Conservation (phyloP, 805 yeast species). For the Metschnikowia rubicola region DNA sequence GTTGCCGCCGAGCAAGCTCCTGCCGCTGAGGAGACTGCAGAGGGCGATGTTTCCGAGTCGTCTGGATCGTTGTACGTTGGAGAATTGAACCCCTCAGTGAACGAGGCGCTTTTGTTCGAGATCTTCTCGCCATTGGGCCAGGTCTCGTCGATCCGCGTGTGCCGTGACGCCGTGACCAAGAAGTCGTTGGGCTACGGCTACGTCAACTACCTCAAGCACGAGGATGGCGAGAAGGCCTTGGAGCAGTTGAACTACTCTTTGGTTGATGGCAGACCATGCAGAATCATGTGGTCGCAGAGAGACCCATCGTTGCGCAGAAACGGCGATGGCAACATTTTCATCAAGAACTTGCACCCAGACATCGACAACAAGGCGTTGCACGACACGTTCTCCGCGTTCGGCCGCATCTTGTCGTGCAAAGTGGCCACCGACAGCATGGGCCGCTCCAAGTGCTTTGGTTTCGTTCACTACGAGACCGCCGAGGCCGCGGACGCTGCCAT, state of each 20-base stretch:
- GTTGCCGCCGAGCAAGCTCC: slow-evolving; percentile 27
- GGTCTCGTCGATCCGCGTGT: slow-evolving; percentile 94
- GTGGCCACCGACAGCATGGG: slow-evolving; percentile 94
- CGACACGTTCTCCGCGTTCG: slow-evolving; percentile 96
- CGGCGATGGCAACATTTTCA: slow-evolving; percentile 95
- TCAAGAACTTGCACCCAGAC: slow-evolving; percentile 97
- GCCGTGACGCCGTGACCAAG: slow-evolving; percentile 97
- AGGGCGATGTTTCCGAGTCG: slow-evolving; percentile 42
- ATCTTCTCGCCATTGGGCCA: slow-evolving; percentile 92
- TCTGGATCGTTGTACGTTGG: slow-evolving; percentile 94
- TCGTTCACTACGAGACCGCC: slow-evolving; percentile 91
- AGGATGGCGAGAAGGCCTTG: slow-evolving; percentile 90
- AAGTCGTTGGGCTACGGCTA: slow-evolving; percentile 97
- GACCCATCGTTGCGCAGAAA: slow-evolving; percentile 93
- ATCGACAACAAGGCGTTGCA: slow-evolving; percentile 98
- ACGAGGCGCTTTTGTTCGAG: slow-evolving; percentile 93
- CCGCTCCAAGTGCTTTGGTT: slow-evolving; percentile 92
- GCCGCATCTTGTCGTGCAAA: slow-evolving; percentile 93
- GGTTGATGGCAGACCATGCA: slow-evolving; percentile 94
- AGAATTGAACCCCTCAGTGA: slow-evolving; percentile 87
- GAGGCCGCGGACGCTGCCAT: slow-evolving; percentile 94
- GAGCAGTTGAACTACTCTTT: slow-evolving; percentile 92
- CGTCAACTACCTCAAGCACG: slow-evolving; percentile 87
- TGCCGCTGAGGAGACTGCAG: slow-evolving; percentile 31
- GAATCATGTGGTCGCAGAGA: slow-evolving; percentile 99